Conservation (phyloP, 177 flowering plant species). For the Vitis hybrid region DNA sequence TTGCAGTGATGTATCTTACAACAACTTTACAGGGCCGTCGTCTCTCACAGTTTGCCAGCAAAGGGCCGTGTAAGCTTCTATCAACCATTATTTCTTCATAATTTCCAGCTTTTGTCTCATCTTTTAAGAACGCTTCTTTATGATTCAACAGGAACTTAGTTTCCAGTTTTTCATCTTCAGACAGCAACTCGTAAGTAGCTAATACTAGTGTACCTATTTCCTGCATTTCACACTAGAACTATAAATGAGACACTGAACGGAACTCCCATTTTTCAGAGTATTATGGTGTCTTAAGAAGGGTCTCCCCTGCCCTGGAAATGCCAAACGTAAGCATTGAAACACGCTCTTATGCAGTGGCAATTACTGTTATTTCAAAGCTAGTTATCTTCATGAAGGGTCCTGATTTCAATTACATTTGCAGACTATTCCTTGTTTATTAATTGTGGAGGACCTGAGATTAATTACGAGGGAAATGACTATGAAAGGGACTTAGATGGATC, state of each 20-base stretch:
- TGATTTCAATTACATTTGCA: conserved; percentile 29
- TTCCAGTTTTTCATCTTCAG: conserved; percentile 45
- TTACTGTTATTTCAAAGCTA: not conserved
- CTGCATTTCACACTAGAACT: not conserved
- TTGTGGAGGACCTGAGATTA: conserved; percentile 62
- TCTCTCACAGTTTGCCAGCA: conserved; percentile 34
- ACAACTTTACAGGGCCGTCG: conserved; percentile 57
- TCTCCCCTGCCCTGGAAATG: conserved; percentile 48
- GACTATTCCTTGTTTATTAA: conserved; percentile 70
- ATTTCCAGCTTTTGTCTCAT: not conserved
- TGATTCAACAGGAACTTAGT: conserved; percentile 56
- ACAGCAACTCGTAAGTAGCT: conserved; percentile 53
- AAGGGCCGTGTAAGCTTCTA: conserved; percentile 46
- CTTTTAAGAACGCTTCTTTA: not conserved
- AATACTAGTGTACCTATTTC: not conserved
- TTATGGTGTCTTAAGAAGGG: conserved; percentile 64
- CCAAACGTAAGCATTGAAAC: conserved; percentile 45
- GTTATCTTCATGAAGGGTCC: not conserved
- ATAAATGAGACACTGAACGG: not conserved
- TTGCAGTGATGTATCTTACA: conserved; percentile 87
- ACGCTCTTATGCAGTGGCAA: not conserved
- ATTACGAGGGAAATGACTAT: conserved; percentile 43
- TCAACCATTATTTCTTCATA: not conserved
- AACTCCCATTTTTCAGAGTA: conserved; percentile 24
- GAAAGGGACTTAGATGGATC: conserved; percentile 44